These are phyloP conservation scores for Cucurbita argyrosperma DNA, from an alignment of 306 rosid genomes.

Conservation along the genomic window DNA sequence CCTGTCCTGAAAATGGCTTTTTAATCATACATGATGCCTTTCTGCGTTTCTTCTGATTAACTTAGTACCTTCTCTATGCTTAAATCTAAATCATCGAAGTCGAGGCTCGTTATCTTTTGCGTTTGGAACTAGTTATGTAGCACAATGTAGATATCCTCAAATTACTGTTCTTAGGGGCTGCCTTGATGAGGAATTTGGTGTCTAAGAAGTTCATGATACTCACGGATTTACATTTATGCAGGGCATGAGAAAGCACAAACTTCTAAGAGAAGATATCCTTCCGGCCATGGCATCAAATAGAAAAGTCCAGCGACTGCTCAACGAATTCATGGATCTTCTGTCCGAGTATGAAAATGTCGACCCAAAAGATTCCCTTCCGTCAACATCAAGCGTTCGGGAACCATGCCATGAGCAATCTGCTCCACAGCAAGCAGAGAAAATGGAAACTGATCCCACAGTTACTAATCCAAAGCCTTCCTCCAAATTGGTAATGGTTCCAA, in stretches of 20 bases:
- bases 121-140: background rate
- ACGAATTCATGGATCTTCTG: slow-evolving; percentile 83
- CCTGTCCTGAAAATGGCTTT: background rate
- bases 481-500: slow-evolving; percentile 3
- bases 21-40: background rate
- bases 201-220: background rate
- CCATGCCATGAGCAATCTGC: slow-evolving; percentile 15
- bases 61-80: background rate
- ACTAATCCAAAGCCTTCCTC: slow-evolving; percentile 12
- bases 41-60: background rate
- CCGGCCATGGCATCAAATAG: slow-evolving; percentile 96
- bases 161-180: background rate
- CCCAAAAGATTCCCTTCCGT: slow-evolving; percentile 16
- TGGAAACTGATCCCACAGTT: background rate
- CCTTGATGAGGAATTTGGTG: background rate
- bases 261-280: slow-evolving; percentile 82
- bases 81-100: background rate
- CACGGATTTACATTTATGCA: slow-evolving; percentile 15
- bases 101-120: background rate
- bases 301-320: slow-evolving; percentile 88
- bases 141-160: background rate
- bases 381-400: slow-evolving; percentile 15
- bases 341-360: slow-evolving; percentile 51
- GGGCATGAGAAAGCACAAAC: slow-evolving; percentile 93
- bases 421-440: background rate